Conservation (phyloP, 768 basidiomycete species). For the Phlegmacium glaucopus region DNA sequence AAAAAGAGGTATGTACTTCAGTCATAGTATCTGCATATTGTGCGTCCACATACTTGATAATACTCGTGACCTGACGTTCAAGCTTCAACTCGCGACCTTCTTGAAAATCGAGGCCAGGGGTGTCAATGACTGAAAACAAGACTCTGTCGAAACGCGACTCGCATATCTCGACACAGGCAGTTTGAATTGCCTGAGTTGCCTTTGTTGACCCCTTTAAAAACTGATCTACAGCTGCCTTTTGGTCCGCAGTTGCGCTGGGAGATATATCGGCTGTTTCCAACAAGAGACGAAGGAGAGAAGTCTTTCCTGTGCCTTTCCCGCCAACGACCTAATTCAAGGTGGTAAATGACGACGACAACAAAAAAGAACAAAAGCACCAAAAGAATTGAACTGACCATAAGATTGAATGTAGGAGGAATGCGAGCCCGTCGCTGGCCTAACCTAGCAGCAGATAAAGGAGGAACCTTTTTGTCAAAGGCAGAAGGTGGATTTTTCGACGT, state of each 20-base stretch:
- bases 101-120: conserved; percentile 77
- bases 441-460: conserved; percentile 38
- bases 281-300: conserved; percentile 73
- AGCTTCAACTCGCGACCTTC: conserved; percentile 72
- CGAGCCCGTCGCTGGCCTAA: conserved; percentile 64
- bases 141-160: conserved; percentile 82
- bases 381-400: conserved; percentile 62
- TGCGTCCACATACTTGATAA: conserved; percentile 77
- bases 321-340: conserved; percentile 62
- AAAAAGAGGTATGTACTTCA: conserved; percentile 49
- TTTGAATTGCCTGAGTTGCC: conserved; percentile 59
- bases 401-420: conserved; percentile 75
- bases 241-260: conserved; percentile 71
- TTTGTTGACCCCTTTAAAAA: conserved; percentile 63
- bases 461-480: conserved; percentile 55
- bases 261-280: conserved; percentile 85
- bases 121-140: conserved; percentile 78
- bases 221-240: conserved; percentile 57
- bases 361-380: conserved; percentile 1
- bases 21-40: conserved; percentile 86
- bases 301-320: conserved; percentile 80
- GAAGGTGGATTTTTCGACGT: conserved; percentile 62
- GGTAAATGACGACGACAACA: conserved; percentile 13
- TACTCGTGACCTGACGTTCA: conserved; percentile 69
- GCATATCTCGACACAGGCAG: conserved; percentile 76